Percentiles rank a stretch among this genome's conserved stretches.
Evolutionary conservation across 2,329 filamentous ascomycete species (phyloP).

Genomic region (Boeremia exigua): DNA sequence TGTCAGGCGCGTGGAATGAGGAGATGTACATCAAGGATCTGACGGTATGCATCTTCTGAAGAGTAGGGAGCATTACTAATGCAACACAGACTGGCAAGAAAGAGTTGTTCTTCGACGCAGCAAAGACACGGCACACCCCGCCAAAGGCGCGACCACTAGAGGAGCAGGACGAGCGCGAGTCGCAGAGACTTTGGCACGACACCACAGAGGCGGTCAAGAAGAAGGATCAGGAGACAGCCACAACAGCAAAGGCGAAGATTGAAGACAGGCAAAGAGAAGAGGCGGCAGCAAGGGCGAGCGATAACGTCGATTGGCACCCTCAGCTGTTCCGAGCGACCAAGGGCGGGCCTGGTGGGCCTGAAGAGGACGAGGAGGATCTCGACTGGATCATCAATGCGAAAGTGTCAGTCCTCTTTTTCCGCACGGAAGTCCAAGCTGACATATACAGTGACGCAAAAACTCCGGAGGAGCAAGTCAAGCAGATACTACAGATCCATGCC

Average conservation of each 20-base stretch:
- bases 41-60: slow-evolving; percentile 60
- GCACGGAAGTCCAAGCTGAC: neutral
- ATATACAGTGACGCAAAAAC: slow-evolving; percentile 61
- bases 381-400: slow-evolving; percentile 94
- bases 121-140: slow-evolving; percentile 74
- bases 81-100: slow-evolving; percentile 79
- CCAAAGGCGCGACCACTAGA: slow-evolving; percentile 77
- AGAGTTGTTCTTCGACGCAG: slow-evolving; percentile 88
- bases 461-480: slow-evolving; percentile 74
- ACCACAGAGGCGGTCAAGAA: slow-evolving; percentile 83
- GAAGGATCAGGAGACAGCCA: slow-evolving; percentile 85
- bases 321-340: slow-evolving; percentile 80
- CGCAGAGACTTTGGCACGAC: slow-evolving; percentile 82
- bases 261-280: slow-evolving; percentile 92
- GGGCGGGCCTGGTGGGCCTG: slow-evolving; percentile 71
- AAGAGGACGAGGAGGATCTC: slow-evolving; percentile 85
- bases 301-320: slow-evolving; percentile 86
- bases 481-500: slow-evolving; percentile 85
- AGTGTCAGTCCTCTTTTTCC: slow-evolving; percentile 64
- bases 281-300: slow-evolving; percentile 77
- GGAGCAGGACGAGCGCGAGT: slow-evolving; percentile 90
- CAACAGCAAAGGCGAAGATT: slow-evolving; percentile 94
- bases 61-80: neutral
- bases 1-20: slow-evolving; percentile 88
- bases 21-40: slow-evolving; percentile 93